Percentiles rank a stretch among this genome's conserved stretches.
These are phyloP conservation scores for Vaucheria bursata DNA, from an alignment of 352 stramenopile species.

Conservation along the genomic window DNA sequence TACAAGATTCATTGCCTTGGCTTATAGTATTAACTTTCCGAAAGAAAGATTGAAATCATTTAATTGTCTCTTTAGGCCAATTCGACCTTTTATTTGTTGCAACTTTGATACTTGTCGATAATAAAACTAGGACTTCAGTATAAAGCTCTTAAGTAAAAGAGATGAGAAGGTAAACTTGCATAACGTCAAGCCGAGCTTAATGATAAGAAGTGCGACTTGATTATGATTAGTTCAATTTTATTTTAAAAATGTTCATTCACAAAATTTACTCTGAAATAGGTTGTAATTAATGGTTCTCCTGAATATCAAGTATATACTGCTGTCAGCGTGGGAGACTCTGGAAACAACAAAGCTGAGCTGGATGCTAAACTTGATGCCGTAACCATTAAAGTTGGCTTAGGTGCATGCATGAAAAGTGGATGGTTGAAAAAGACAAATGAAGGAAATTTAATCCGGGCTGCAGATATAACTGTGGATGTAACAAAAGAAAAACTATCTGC, in stretches of 20 bases:
- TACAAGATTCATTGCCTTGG: too few relatives aligned
- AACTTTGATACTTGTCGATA: too few relatives aligned
- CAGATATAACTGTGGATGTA: not conserved
- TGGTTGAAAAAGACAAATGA: slow-evolving; percentile 31
- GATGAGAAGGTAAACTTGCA: too few relatives aligned
- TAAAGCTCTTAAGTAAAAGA: too few relatives aligned
- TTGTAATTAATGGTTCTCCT: slow-evolving; percentile 24
- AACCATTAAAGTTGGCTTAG: slow-evolving; percentile 34
- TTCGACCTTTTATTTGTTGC: too few relatives aligned
- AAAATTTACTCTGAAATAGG: not conserved
- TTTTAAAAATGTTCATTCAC: not conserved
- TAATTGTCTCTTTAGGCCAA: too few relatives aligned
- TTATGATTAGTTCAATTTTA: not conserved
- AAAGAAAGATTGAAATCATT: too few relatives aligned
- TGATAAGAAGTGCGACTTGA: too few relatives aligned
- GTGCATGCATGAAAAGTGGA: slow-evolving; percentile 39
- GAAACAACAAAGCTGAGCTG: slow-evolving; percentile 26
- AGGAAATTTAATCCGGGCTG: slow-evolving; percentile 11
- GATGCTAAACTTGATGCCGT: slow-evolving; percentile 15
- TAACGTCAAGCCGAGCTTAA: too few relatives aligned
- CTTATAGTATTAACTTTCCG: too few relatives aligned
- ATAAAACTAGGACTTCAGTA: too few relatives aligned
- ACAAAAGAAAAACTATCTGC: not conserved
- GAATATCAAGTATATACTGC: slow-evolving; percentile 22
- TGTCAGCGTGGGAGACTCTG: slow-evolving; percentile 6